These are phyloP conservation scores for Vigna trinervia DNA, from an alignment of 306 rosid species.

Conservation along the genomic window DNA sequence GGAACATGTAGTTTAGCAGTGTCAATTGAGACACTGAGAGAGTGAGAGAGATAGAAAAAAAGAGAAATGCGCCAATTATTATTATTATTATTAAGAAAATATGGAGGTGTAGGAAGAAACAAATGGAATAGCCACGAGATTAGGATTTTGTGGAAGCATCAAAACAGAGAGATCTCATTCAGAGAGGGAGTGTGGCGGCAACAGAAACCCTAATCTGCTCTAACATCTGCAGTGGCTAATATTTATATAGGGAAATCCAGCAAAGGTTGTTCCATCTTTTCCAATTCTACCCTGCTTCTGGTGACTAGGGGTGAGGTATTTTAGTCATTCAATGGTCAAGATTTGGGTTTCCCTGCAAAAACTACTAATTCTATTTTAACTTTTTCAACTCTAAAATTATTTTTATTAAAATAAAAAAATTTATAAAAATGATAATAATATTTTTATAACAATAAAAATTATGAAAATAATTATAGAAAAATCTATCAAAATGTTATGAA, in stretches of 20 bases:
- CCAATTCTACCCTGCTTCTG: neutral
- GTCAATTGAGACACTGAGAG: neutral
- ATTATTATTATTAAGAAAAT: neutral
- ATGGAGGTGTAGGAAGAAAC: neutral
- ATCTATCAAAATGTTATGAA: too few relatives aligned
- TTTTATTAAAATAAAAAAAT: too few relatives aligned
- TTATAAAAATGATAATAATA: too few relatives aligned
- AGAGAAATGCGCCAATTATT: too few relatives aligned
- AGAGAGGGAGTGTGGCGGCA: neutral
- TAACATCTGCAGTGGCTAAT: accelerated
- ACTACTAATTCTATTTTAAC: too few relatives aligned
- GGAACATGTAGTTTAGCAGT: too few relatives aligned
- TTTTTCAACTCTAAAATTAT: too few relatives aligned
- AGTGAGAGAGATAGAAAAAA: too few relatives aligned
- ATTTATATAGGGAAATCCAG: neutral
- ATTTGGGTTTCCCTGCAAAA: too few relatives aligned
- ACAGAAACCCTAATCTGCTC: neutral
- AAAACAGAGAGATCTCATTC: neutral
- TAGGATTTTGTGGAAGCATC: neutral
- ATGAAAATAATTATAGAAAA: too few relatives aligned
- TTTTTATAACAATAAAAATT: too few relatives aligned
- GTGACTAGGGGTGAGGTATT: too few relatives aligned
- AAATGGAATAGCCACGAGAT: neutral
- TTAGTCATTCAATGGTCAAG: neutral
- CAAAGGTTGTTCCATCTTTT: neutral